A percentile compares a stretch with the other conserved stretches of the same genome.
Evolutionary conservation across 495 filamentous ascomycete genomes (phyloP).

Genomic region (Delitschia confertaspora): DNA sequence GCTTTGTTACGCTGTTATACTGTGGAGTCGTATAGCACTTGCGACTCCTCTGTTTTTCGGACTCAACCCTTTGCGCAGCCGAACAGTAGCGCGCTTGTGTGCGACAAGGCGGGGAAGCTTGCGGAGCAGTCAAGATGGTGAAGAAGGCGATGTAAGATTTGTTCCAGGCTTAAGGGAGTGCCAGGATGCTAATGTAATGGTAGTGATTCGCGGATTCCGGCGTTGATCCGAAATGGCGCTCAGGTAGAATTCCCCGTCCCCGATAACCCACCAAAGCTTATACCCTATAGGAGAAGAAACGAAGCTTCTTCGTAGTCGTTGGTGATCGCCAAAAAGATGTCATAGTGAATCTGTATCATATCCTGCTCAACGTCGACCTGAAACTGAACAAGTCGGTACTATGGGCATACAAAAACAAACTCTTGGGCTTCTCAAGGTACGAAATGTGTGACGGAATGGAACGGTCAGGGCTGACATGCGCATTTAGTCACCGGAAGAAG

Average conservation of each 20-base stretch:
- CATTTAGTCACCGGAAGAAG: constrained; percentile 80
- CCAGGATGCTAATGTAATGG: constrained; percentile 8
- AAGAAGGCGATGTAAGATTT: constrained; percentile 36
- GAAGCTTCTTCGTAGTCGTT: constrained; percentile 94
- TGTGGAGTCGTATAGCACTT: no score
- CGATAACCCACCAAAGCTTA: neutral
- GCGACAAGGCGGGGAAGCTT: constrained; percentile 24
- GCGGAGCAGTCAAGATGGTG: constrained; percentile 30
- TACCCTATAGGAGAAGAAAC: constrained; percentile 66
- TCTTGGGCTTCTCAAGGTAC: constrained; percentile 76
- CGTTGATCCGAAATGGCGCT: constrained; percentile 90
- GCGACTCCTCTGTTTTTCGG: no score
- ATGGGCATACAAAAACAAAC: constrained; percentile 99
- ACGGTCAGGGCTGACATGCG: neutral
- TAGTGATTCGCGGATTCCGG: constrained; percentile 89
- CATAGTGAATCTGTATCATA: constrained; percentile 90
- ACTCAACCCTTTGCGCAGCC: no score
- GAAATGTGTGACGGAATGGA: neutral
- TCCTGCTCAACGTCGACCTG: constrained; percentile 79
- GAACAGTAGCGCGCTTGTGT: no score
- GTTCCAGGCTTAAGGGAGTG: neutral
- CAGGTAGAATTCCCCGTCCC: constrained; percentile 40
- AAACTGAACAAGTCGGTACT: constrained; percentile 95
- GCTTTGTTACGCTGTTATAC: no score
- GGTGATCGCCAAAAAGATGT: constrained; percentile 95